These are phyloP conservation scores for Fusarium sp. DNA, from an alignment of 2,329 filamentous ascomycete genomes.

Conservation along the genomic window DNA sequence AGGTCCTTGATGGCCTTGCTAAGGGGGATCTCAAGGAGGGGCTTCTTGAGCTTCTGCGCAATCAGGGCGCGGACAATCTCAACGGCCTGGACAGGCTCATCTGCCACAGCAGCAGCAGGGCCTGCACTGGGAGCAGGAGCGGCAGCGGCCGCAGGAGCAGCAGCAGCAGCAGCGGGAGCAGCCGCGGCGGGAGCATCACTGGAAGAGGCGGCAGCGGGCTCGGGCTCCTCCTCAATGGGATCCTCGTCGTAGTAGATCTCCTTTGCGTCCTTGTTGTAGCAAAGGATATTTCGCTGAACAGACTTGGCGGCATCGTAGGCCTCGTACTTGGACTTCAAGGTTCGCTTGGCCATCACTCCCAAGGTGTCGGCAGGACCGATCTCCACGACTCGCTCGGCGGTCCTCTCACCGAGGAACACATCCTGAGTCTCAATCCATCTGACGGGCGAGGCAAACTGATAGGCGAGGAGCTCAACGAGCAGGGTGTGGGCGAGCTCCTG, in stretches of 20 bases:
- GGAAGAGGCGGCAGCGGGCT: constrained; percentile 65
- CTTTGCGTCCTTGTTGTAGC: constrained; percentile 99
- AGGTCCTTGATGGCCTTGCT: constrained; percentile 99
- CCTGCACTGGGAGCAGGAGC: constrained; percentile 78
- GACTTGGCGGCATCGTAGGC: constrained; percentile 98
- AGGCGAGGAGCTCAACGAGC: constrained; percentile 97
- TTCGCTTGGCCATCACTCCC: constrained; percentile 97
- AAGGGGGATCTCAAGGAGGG: constrained; percentile 86
- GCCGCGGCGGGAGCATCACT: constrained; percentile 63
- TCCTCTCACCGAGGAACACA: constrained; percentile 97
- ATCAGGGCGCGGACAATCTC: constrained; percentile 91
- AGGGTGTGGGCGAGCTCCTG: constrained; percentile 99
- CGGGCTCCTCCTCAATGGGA: constrained; percentile 90
- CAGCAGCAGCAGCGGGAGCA: constrained; percentile 65
- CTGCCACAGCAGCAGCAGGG: constrained; percentile 86
- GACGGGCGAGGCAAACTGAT: constrained; percentile 98
- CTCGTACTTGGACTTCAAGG: constrained; percentile 96
- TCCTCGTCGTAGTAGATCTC: constrained; percentile 99
- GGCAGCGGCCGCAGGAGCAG: constrained; percentile 67
- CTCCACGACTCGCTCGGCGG: constrained; percentile 96
- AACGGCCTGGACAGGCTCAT: constrained; percentile 87
- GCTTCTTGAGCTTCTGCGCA: constrained; percentile 98
- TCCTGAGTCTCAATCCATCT: constrained; percentile 99
- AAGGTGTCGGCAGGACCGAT: constrained; percentile 97
- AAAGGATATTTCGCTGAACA: constrained; percentile 95